A percentile compares a stretch with the other conserved stretches of the same genome.
These are phyloP conservation scores for Pleodorina starrii DNA, from an alignment of 139 green algal species.

Conservation along the genomic window DNA sequence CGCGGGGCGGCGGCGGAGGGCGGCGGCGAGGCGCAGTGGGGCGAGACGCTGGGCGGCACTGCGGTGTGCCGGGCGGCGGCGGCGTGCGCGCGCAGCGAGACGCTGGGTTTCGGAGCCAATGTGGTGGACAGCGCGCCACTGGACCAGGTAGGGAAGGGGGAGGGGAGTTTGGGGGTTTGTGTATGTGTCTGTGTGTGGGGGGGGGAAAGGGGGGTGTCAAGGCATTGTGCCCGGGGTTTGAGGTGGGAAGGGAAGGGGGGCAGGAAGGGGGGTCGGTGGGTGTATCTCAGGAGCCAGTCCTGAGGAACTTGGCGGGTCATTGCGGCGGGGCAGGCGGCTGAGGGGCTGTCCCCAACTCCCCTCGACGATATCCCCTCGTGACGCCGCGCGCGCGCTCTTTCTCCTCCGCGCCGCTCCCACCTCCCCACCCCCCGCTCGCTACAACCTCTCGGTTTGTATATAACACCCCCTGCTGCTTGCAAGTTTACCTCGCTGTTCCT, in stretches of 20 bases:
- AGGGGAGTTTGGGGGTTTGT: neutral
- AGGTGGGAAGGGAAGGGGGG: neutral
- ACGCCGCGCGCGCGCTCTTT: neutral
- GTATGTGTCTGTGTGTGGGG: neutral
- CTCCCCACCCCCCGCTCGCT: neutral
- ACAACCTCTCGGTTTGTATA: no score
- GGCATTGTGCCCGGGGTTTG: neutral
- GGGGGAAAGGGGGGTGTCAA: neutral
- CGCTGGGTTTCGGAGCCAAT: constrained; percentile 36
- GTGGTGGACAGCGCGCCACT: constrained; percentile 43
- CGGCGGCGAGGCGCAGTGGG: neutral
- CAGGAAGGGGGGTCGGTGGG: neutral
- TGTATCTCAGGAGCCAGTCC: neutral
- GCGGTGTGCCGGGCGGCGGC: constrained; percentile 35
- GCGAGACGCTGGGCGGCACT: constrained; percentile 2
- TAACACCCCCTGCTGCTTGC: neutral
- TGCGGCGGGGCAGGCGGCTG: neutral
- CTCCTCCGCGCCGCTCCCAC: neutral
- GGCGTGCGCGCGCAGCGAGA: constrained; percentile 37
- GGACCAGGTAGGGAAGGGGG: constrained; percentile 20
- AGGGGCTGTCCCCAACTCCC: no score
- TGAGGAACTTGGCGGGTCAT: neutral
- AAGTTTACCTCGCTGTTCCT: neutral
- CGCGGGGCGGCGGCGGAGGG: neutral
- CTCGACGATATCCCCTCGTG: no score